Evolutionary conservation across 768 basidiomycete genomes (phyloP).

Genomic region (Hericium rajendrae): DNA sequence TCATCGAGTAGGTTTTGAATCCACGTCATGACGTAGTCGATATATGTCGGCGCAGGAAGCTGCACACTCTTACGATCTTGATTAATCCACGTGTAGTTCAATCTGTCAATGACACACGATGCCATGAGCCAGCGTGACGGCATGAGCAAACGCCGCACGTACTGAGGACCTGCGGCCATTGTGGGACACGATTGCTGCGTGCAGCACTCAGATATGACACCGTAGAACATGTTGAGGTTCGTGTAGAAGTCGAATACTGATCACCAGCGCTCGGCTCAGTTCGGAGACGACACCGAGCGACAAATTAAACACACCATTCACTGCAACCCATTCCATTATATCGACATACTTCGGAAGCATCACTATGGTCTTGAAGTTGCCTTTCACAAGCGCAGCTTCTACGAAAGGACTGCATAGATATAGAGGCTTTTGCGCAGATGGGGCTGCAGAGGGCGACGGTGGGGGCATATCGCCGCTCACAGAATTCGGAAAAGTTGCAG

Average conservation of each 20-base stretch:
- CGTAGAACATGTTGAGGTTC: slow-evolving; percentile 95
- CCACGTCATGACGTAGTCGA: slow-evolving; percentile 97
- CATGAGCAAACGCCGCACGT: slow-evolving; percentile 22
- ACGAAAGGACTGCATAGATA: slow-evolving; percentile 93
- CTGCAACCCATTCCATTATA: slow-evolving; percentile 95
- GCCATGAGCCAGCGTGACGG: background rate
- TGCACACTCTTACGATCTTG: slow-evolving; percentile 82
- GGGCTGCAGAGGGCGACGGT: slow-evolving; percentile 31
- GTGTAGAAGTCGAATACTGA: slow-evolving; percentile 96
- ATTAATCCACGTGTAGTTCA: slow-evolving; percentile 94
- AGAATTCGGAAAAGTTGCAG: slow-evolving; percentile 41
- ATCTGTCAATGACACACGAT: slow-evolving; percentile 30
- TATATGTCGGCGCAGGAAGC: slow-evolving; percentile 89
- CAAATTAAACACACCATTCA: slow-evolving; percentile 59
- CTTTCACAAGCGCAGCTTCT: slow-evolving; percentile 91
- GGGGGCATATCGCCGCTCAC: slow-evolving; percentile 21
- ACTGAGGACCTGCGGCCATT: slow-evolving; percentile 88
- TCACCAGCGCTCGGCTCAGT: background rate
- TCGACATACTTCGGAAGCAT: slow-evolving; percentile 93
- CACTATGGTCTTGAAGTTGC: slow-evolving; percentile 97
- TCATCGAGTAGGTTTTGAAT: slow-evolving; percentile 92
- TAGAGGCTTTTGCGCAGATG: slow-evolving; percentile 50
- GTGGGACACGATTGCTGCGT: slow-evolving; percentile 83
- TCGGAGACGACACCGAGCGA: background rate
- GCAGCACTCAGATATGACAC: slow-evolving; percentile 86